Base-by-base conservation (phyloP, 768 basidiomycete species). In the Tylopilus rubrobrunneus region DNA sequence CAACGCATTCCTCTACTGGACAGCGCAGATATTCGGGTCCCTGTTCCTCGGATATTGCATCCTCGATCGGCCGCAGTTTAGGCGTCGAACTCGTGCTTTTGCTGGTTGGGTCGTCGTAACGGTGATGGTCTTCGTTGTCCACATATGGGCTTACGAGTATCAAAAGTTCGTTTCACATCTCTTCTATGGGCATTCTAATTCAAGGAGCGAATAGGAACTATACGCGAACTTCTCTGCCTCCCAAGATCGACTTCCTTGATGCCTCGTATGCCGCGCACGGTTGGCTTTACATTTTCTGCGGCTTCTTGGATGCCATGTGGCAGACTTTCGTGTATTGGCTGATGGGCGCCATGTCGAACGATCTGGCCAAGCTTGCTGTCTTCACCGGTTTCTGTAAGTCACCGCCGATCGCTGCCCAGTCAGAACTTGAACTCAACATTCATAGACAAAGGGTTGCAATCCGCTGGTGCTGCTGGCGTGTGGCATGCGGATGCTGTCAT, bases 271-370 rank as follows among this genome's bases (percentile, higher is more conserved):
- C 77, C 10, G 79, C 75, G 42, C 76, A 76, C 48, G 72, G 84
- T 7, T 78, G 78, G 70, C 69, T 92, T 6, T 90, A 84, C 69
- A 80, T 88, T 57, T 80, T 84, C 69, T 87, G 82, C 56, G 87
- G 89, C 27, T 63, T 92, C 11, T 76, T 90, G 55, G 91, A 92
- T 57, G 76, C 89, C 2, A 85, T 89, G 81, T 92, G 89, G 87
- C 91, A 92, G 67, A 90, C 87, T 1, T 82, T 83, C 0, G 82
- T 84, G 6, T 89, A 90, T 67, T 89, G 87, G 87, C 74, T 88
- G 60, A 85, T 89, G 80, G 89, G 89, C 39, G 85, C 87, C 12
- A 88, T 93, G 85, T 88, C 87, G 21, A 91, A 92, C 59, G 84
- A 91, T 67, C 82, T 87, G 8, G 80, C 78, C 2, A 89, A 89